Evolutionary conservation across 2,329 filamentous ascomycete genomes (phyloP), one percentile per base, ranked within the genome.

Genomic region (Mariannaea sp.): DNA sequence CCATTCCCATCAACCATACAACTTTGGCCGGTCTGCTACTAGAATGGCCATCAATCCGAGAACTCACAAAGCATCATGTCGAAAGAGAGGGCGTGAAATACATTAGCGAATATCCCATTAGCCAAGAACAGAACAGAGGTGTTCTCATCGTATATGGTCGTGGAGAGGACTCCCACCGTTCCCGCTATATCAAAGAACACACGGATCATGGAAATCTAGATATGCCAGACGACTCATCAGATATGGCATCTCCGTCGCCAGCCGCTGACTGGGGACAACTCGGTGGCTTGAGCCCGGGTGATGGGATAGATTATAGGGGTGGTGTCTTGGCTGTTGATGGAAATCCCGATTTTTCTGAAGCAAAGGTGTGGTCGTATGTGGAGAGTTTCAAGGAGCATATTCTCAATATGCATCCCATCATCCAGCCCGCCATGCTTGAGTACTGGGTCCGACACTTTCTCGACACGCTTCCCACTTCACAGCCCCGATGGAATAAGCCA

Each of bases 11-110:
- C 22, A 90, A 96, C 61, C 93, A 97, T 67, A 95, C 90, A 0
- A 97, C 92, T 0, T 84, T 91, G n/a, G 92, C 92, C 1, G 90
- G 94, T 44, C 83, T 92, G 57, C 77, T 97, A 14, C 75, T 97
- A 22, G 79, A 82, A 40, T 92, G 88, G 85, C 81, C 81, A 0
- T 81, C 85, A 0, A 90, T 94, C 49, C 73, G 78, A 67, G 74
- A 80, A 57, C 68, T 97, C 67, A 84, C 90, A 27, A 77, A 67
- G 56, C 72, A 71, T 42, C 75, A 77, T 20, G 69, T 85, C 49
- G 71, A 76, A 17, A 68, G 68, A 2, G 75, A 80, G 46, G 78
- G 77, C 24, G 77, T 86, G 64, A 75, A 78, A 26, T 79, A 80
- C 46, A 79, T 86, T 20, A 82, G 84, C 49, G 83, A 88, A 59